Conservation (phyloP, 768 basidiomycete species). For the Astraeus odoratus region DNA sequence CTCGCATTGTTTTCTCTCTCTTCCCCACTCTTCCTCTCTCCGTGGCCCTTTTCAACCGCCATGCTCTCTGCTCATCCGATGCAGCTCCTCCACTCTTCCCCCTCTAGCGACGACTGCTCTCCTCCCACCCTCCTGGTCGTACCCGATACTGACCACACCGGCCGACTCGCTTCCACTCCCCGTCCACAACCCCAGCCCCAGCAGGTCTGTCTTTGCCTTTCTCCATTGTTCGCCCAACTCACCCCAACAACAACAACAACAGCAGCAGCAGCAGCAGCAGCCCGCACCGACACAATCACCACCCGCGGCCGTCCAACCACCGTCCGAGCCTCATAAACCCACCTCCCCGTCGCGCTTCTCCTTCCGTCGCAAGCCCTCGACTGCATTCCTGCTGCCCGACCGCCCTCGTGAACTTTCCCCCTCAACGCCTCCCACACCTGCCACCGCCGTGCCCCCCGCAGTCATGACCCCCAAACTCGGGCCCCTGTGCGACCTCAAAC, state of each 20-base stretch:
- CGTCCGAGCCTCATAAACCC: slow-evolving; percentile 4
- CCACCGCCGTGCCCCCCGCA: slow-evolving; percentile 10
- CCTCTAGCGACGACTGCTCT: neutral
- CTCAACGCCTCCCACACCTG: neutral
- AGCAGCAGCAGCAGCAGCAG: neutral
- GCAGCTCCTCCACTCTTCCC: slow-evolving; percentile 23
- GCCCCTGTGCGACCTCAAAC: slow-evolving; percentile 87
- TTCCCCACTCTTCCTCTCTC: slow-evolving; percentile 7
- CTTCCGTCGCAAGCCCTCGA: slow-evolving; percentile 24
- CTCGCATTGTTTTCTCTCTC: too few relatives aligned
- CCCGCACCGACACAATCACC: slow-evolving; percentile 8
- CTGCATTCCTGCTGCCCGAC: too few relatives aligned
- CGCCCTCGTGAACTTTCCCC: too few relatives aligned
- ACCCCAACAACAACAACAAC: neutral
- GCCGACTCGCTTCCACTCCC: too few relatives aligned
- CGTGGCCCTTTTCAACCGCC: slow-evolving; percentile 4
- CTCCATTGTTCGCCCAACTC: slow-evolving; percentile 1
- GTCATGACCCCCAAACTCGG: slow-evolving; percentile 38
- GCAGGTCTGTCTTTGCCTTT: too few relatives aligned
- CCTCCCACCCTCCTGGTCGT: slow-evolving; percentile 1
- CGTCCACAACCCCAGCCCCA: too few relatives aligned
- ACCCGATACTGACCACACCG: slow-evolving; percentile 5
- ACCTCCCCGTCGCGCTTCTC: slow-evolving; percentile 19
- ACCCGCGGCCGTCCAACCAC: neutral
- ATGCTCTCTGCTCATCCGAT: slow-evolving; percentile 37